These are phyloP conservation scores for Fomes fomentarius DNA, from an alignment of 1,284 basidiomycete genomes.

Conservation along the genomic window DNA sequence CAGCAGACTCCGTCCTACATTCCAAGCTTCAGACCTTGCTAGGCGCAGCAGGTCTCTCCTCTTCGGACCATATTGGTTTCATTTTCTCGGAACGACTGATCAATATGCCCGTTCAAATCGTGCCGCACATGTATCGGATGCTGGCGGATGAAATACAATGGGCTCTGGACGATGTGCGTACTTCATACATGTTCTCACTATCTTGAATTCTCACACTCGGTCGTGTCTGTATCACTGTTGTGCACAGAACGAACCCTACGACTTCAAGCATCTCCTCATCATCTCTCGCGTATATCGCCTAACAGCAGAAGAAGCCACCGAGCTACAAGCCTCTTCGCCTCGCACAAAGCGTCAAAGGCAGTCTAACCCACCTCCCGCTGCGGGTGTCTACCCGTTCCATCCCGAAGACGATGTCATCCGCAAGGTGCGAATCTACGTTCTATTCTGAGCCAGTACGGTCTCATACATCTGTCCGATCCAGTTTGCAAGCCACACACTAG, in stretches of 20 bases:
- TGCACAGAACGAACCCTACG: constrained; percentile 65
- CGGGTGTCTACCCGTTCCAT: constrained; percentile 77
- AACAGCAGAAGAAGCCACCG: constrained; percentile 60
- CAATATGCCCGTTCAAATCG: constrained; percentile 91
- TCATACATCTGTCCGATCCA: constrained; percentile 32
- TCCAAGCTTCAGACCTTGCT: constrained; percentile 55
- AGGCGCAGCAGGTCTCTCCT: constrained; percentile 38
- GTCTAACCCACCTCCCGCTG: constrained; percentile 36
- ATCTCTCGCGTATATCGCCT: constrained; percentile 77
- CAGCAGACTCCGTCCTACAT: constrained; percentile 52
- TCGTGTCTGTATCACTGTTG: not conserved
- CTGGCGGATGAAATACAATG: constrained; percentile 78
- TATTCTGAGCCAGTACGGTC: not conserved
- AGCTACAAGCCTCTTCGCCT: constrained; percentile 35
- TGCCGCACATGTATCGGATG: constrained; percentile 91
- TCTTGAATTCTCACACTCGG: not conserved
- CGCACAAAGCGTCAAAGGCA: constrained; percentile 44
- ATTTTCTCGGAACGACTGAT: constrained; percentile 86
- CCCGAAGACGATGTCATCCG: constrained; percentile 83
- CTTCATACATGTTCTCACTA: not conserved
- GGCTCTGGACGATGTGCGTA: constrained; percentile 64
- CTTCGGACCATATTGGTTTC: constrained; percentile 68
- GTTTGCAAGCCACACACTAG: constrained; percentile 62
- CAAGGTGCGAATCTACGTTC: constrained; percentile 47
- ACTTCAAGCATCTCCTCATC: constrained; percentile 73